Evolutionary conservation across 768 basidiomycete genomes (phyloP).

Genomic region (Kwoniella heveanensis): DNA sequence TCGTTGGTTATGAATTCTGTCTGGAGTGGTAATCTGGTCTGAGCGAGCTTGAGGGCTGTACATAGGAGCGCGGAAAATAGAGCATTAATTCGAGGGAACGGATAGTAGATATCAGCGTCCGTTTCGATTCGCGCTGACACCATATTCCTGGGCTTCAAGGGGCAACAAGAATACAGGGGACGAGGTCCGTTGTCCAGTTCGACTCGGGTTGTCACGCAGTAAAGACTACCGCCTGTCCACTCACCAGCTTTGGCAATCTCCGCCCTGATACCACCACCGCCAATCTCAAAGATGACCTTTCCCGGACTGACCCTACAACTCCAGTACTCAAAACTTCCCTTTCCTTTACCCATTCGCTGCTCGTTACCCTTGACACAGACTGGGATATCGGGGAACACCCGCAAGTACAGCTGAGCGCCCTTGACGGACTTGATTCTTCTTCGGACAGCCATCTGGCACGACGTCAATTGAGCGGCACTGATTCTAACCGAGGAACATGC

Average conservation of each 20-base stretch:
- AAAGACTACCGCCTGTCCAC: background rate
- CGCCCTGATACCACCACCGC: constrained; percentile 75
- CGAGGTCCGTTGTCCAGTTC: too few relatives aligned
- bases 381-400: constrained; percentile 94
- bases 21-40: constrained; percentile 78
- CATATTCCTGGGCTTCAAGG: too few relatives aligned
- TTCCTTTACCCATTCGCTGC: constrained; percentile 99
- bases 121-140: too few relatives aligned
- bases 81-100: too few relatives aligned
- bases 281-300: constrained; percentile 90
- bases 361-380: constrained; percentile 99
- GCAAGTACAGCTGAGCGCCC: constrained; percentile 78
- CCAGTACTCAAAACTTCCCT: constrained; percentile 97
- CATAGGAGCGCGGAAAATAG: too few relatives aligned
- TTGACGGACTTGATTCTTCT: constrained; percentile 87
- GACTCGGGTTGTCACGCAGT: background rate
- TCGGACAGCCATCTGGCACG: constrained; percentile 83
- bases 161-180: too few relatives aligned
- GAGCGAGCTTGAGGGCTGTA: constrained; percentile 81
- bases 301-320: constrained; percentile 87
- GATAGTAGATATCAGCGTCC: too few relatives aligned
- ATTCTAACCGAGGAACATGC: constrained; percentile 81
- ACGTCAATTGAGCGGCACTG: constrained; percentile 83
- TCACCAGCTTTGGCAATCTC: constrained; percentile 31
- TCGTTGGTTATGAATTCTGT: constrained; percentile 80